A percentile compares a stretch with the other conserved stretches of the same genome.
Evolutionary conservation across 805 yeast genomes (phyloP).

Genomic region (Pichia eremophila): DNA sequence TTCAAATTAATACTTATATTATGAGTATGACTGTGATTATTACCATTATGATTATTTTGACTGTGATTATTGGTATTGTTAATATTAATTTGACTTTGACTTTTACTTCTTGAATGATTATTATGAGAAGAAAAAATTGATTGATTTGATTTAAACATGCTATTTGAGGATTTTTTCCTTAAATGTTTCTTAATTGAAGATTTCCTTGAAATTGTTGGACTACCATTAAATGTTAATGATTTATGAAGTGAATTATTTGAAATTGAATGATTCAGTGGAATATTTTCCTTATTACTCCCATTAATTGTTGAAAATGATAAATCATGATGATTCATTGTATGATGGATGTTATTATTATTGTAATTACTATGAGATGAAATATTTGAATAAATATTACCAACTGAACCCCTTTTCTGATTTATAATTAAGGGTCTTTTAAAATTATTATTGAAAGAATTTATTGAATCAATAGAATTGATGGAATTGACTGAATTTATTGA

Average conservation of each 20-base stretch:
- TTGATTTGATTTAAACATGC: not conserved
- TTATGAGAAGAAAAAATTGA: conserved; percentile 1
- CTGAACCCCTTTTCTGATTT: not conserved
- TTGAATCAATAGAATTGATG: too few relatives aligned
- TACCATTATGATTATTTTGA: not conserved
- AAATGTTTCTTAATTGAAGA: conserved; percentile 4
- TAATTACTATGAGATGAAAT: too few relatives aligned
- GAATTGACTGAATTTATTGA: not conserved
- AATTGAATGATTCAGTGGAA: not conserved
- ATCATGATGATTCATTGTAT: not conserved
- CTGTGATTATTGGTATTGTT: not conserved
- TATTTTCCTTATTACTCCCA: conserved; percentile 4
- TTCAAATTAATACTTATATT: not conserved
- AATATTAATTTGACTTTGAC: not conserved
- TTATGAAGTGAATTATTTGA: conserved; percentile 1
- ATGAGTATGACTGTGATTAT: not conserved
- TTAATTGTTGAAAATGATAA: not conserved
- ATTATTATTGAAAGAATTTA: not conserved
- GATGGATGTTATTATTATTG: not conserved
- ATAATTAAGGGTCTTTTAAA: not conserved
- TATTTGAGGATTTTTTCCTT: conserved; percentile 5
- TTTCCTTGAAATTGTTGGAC: conserved; percentile 3
- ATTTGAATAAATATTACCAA: not conserved
- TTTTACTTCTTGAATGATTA: conserved; percentile 2
- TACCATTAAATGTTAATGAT: conserved; percentile 3